Percentiles rank a stretch among this genome's conserved stretches.
phyloP scores from a whole-genome alignment of 176 grass and related monocot species.

The barley (Hordeum vulgare) region DNA sequence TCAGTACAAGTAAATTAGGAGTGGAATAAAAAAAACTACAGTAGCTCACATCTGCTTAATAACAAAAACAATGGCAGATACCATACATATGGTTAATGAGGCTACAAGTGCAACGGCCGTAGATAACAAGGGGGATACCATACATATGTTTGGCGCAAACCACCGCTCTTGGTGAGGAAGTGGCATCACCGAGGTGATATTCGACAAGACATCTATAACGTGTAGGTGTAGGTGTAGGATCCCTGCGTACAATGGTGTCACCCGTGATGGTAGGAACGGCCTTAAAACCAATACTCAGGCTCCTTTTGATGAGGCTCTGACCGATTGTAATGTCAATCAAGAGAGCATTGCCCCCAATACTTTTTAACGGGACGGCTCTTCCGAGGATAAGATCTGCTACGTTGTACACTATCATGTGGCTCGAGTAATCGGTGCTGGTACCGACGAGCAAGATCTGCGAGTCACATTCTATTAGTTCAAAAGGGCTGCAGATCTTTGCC shows the following conservation, averaged over 20 bases:
- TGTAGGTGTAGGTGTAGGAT: too few species aligned
- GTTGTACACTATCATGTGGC: background rate
- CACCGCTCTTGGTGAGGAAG: background rate
- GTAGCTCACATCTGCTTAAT: background rate
- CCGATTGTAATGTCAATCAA: background rate
- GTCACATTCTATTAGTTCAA: background rate
- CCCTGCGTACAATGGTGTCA: background rate
- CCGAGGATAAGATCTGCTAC: background rate
- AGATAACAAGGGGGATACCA: too few species aligned
- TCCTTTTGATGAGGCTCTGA: background rate
- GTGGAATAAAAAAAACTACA: background rate
- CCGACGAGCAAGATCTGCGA: background rate
- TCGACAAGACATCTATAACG: background rate
- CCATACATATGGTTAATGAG: background rate
- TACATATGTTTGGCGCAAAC: background rate
- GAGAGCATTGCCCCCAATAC: background rate
- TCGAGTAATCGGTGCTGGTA: background rate
- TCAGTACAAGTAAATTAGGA: background rate
- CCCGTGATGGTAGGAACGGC: background rate
- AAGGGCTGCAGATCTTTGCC: too few species aligned
- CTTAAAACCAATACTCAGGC: background rate
- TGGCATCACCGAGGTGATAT: background rate
- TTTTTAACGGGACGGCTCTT: background rate
- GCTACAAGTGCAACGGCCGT: background rate
- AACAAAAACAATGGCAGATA: background rate